These are phyloP conservation scores for Butyriboletus loyo DNA, from an alignment of 768 basidiomycete genomes.

Conservation along the genomic window DNA sequence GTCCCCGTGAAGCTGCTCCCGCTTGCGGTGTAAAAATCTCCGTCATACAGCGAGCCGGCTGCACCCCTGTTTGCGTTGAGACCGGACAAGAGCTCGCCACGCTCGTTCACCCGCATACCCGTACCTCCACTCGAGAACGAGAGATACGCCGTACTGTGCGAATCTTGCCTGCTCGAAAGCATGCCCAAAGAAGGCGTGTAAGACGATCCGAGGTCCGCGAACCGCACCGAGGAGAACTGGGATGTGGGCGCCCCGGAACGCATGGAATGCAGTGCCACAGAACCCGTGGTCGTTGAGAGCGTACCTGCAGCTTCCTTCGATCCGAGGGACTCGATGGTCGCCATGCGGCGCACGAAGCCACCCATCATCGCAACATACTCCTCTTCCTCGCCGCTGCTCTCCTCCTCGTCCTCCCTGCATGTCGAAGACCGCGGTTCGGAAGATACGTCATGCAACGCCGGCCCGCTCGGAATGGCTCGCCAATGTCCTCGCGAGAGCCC, in stretches of 20 bases:
- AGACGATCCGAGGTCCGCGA: constrained; percentile 12
- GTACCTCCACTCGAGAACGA: constrained; percentile 25
- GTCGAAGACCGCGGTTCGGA: constrained; percentile 16
- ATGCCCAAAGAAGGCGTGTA: neutral
- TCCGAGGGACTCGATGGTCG: constrained; percentile 76
- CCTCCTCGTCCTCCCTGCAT: constrained; percentile 3
- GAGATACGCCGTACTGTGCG: constrained; percentile 24
- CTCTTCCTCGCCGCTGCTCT: constrained; percentile 24
- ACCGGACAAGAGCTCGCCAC: constrained; percentile 23
- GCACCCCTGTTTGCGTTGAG: neutral
- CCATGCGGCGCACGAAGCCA: constrained; percentile 67
- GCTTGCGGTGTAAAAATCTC: constrained; percentile 16
- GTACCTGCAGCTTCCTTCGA: constrained; percentile 48
- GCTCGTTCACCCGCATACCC: constrained; percentile 25
- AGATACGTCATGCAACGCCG: constrained; percentile 4
- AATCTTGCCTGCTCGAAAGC: constrained; percentile 3
- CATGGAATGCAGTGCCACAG: constrained; percentile 26
- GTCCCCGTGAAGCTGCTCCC: constrained; percentile 8
- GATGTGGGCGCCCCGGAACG: constrained; percentile 23
- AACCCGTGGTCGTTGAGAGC: constrained; percentile 32
- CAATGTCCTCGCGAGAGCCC: neutral
- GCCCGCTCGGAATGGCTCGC: neutral
- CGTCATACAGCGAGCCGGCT: constrained; percentile 9
- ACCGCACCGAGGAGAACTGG: constrained; percentile 25
- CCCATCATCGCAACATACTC: constrained; percentile 58